Evolutionary conservation across 2,329 filamentous ascomycete genomes (phyloP).

Genomic region (Pseudopyrenochaeta lycopersici): DNA sequence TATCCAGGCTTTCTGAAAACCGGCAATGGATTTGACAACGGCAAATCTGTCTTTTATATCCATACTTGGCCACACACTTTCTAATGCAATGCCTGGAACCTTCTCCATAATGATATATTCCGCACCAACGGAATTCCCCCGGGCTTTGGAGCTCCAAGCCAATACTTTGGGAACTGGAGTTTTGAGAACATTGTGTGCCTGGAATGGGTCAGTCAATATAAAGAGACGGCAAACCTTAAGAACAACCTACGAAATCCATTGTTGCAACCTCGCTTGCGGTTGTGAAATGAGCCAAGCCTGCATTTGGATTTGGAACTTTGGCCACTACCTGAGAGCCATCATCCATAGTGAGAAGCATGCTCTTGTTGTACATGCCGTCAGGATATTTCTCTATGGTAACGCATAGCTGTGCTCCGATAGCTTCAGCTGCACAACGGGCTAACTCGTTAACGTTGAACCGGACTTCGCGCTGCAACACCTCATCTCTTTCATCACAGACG

Average conservation of each 20-base stretch:
- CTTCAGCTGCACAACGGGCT: constrained; percentile 28
- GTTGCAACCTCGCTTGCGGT: constrained; percentile 52
- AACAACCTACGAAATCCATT: constrained; percentile 42
- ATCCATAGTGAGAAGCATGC: constrained; percentile 47
- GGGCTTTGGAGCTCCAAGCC: constrained; percentile 42
- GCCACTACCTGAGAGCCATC: constrained; percentile 46
- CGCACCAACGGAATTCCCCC: constrained; percentile 38
- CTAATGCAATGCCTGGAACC: constrained; percentile 38
- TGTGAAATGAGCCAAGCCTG: constrained; percentile 43
- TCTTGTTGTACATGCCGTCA: constrained; percentile 49
- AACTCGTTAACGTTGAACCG: constrained; percentile 43
- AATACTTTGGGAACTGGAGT: constrained; percentile 45
- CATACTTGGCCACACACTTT: constrained; percentile 41
- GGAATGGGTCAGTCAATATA: constrained; percentile 3
- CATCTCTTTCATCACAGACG: constrained; percentile 29
- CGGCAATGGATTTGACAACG: constrained; percentile 38
- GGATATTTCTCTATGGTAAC: constrained; percentile 36
- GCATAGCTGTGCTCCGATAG: constrained; percentile 36
- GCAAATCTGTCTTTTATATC: constrained; percentile 27
- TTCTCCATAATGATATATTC: constrained; percentile 48
- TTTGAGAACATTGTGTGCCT: constrained; percentile 40
- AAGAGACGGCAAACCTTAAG: not conserved
- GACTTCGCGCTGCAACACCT: constrained; percentile 31
- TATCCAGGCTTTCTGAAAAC: constrained; percentile 44
- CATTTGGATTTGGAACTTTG: constrained; percentile 50